Conservation (phyloP, 768 basidiomycete genomes). For the Fomitopsis pulvina region DNA sequence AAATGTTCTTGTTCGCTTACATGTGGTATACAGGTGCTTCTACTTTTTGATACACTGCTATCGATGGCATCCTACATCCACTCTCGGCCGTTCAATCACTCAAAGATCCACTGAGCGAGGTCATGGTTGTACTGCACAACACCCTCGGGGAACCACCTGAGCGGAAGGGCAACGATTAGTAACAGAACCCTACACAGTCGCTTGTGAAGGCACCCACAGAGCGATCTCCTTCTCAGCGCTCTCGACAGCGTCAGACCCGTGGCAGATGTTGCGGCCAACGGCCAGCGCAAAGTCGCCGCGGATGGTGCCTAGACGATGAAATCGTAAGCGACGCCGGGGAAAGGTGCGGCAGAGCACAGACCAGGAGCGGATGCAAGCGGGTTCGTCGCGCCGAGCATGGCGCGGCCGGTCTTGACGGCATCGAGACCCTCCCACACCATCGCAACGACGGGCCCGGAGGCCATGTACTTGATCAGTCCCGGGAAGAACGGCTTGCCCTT, state of each 20-base stretch:
- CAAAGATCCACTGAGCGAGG: conserved; percentile 71
- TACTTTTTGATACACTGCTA: conserved; percentile 1
- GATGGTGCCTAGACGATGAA: conserved; percentile 70
- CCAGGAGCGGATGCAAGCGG: conserved; percentile 85
- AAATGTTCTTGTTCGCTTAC: too few species aligned
- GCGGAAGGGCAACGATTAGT: conserved; percentile 3
- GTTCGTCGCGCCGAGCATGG: conserved; percentile 96
- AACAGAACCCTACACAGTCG: neutral
- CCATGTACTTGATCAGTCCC: conserved; percentile 94
- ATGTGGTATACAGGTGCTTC: conserved; percentile 1
- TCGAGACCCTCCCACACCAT: conserved; percentile 96
- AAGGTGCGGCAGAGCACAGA: conserved; percentile 27
- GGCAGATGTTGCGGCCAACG: conserved; percentile 92
- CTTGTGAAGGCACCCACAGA: conserved; percentile 48
- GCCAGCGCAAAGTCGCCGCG: conserved; percentile 94
- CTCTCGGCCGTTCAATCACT: too few species aligned
- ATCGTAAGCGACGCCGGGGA: neutral
- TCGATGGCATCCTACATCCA: conserved; percentile 2
- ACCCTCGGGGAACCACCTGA: conserved; percentile 91
- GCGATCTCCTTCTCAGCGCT: conserved; percentile 91
- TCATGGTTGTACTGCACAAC: conserved; percentile 62
- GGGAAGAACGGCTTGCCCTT: conserved; percentile 94
- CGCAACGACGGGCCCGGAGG: conserved; percentile 88
- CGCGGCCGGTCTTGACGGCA: conserved; percentile 91
- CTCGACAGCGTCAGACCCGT: conserved; percentile 86